Base-by-base conservation (phyloP, 129 eudicot species). In the Chrysanthemum lavandulifolium region DNA sequence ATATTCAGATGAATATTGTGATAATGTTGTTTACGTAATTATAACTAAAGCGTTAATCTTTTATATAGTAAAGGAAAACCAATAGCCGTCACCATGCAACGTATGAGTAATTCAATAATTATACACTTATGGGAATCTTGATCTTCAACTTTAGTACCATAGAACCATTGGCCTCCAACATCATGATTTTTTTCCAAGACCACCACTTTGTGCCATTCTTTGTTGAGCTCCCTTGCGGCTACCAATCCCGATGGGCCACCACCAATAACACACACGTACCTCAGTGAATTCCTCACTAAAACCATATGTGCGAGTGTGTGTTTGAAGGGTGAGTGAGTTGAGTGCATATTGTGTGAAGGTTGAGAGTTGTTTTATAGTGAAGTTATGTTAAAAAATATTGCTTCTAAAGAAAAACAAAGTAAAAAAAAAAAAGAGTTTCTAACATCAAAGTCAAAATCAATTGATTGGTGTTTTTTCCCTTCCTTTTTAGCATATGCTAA, bases 161-260 rank as follows among this genome's bases (percentile, higher is more conserved):
- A 92, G 1, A 92, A 86, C 98, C 96, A 92, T 67, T 92, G 98
- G 33, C 98, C 95, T 69, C 98, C 98, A 63, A 92, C 82, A 33
- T 92, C 96, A 77, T 89, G 89, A 64, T 82, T 89, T 72, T 92
- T 96, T 65, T 92, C 96, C 43, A 89, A 53, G 14, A 92, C 98
- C 76, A 85, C 89, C 70, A 85, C 96, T 5, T 74, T 82, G 76
- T 92, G 96, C 0, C 94, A 91, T 68, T 92, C 98, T 70, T 87
- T 92, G 61, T 79, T 78, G 6, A 92, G 91, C 84, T 92, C 91
- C 54, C 96, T 73, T 1, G 89, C 94, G 5, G 98, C 98, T 40
- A 89, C 98, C 47, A 92, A 84, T 21, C 98, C 98, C 0, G 96
- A 81, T 19, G 98, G 88, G 4, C 98, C 98, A 27, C 88, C 98